A percentile compares a stretch with the other conserved stretches of the same genome.
Evolutionary conservation across 768 basidiomycete species (phyloP).

Genomic region (Termitomyces sp.): DNA sequence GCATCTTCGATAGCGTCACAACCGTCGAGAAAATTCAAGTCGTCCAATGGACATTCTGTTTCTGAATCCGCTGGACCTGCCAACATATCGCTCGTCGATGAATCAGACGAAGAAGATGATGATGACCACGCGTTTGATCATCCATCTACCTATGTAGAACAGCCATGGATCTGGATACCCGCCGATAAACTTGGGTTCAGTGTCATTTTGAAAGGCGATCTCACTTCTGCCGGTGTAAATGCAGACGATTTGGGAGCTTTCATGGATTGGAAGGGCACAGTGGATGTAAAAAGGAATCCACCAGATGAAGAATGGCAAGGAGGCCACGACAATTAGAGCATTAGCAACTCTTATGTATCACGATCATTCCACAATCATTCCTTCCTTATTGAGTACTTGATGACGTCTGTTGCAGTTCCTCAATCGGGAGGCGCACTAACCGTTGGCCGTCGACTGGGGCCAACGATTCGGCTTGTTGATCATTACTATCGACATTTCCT

Average conservation of each 20-base stretch:
- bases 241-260: constrained; percentile 39
- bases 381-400: constrained; percentile 9
- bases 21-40: background rate
- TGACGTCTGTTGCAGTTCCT: constrained; percentile 45
- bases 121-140: constrained; percentile 42
- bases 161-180: constrained; percentile 44
- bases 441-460: constrained; percentile 42
- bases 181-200: constrained; percentile 38
- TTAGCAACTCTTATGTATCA: background rate
- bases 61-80: background rate
- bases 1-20: background rate
- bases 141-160: constrained; percentile 40
- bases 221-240: constrained; percentile 31
- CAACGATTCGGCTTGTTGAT: background rate
- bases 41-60: background rate
- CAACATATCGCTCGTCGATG: constrained; percentile 1
- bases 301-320: constrained; percentile 40
- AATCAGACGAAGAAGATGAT: constrained; percentile 26
- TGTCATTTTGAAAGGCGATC: constrained; percentile 28
- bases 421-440: constrained; percentile 69
- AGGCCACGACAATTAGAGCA: background rate
- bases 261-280: constrained; percentile 38
- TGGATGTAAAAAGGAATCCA: constrained; percentile 39
- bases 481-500: constrained; percentile 13
- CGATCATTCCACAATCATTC: background rate